Conservation (phyloP, 805 yeast genomes). For the Lachancea meyersii region DNA sequence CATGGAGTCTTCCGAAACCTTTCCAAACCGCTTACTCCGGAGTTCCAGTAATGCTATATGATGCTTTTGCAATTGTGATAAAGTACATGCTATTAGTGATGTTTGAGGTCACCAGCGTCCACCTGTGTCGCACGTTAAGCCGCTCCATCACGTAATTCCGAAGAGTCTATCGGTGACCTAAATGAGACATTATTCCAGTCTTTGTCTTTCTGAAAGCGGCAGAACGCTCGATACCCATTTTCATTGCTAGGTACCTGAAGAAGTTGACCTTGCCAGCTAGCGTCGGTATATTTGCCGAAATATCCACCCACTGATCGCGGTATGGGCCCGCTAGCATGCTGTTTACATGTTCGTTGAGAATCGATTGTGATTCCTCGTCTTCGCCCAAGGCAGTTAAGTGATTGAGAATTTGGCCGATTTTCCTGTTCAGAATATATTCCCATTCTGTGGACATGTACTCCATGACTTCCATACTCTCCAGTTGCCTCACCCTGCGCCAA, state of each 20-base stretch:
- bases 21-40: too few relatives aligned
- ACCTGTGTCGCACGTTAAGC: too few relatives aligned
- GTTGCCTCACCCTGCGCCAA: constrained; percentile 18
- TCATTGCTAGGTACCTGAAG: constrained; percentile 7
- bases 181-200: neutral
- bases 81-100: too few relatives aligned
- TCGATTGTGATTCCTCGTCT: constrained; percentile 6
- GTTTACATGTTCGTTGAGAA: constrained; percentile 5
- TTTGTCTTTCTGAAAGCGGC: neutral
- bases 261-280: constrained; percentile 7
- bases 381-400: constrained; percentile 2
- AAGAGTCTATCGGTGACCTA: too few relatives aligned
- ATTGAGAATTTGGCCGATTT: constrained; percentile 6
- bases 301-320: constrained; percentile 7
- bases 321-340: constrained; percentile 2
- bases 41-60: too few relatives aligned
- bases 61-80: too few relatives aligned
- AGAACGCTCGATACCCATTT: constrained; percentile 8
- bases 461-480: constrained; percentile 13
- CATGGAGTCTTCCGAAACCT: too few relatives aligned
- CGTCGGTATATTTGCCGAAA: constrained; percentile 2
- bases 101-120: too few relatives aligned
- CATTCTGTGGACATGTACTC: constrained; percentile 11
- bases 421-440: constrained; percentile 7
- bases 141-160: too few relatives aligned